Conservation (phyloP, 2,329 filamentous ascomycete species). For the Kalmusia sp. region DNA sequence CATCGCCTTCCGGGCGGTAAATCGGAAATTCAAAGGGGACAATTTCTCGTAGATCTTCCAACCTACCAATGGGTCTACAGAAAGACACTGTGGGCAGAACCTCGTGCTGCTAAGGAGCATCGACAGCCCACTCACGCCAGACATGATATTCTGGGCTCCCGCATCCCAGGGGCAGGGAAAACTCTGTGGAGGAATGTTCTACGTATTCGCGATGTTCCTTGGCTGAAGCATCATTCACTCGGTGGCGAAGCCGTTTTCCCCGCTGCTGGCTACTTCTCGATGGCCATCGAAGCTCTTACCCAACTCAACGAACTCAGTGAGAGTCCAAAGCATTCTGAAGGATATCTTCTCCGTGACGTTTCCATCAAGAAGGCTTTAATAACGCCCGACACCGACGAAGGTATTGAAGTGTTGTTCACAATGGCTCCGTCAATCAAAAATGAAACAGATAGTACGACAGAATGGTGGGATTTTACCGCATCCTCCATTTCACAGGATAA, state of each 20-base stretch:
- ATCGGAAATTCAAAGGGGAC: background rate
- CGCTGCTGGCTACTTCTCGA: background rate
- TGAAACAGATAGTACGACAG: background rate
- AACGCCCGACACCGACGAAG: slow-evolving; percentile 11
- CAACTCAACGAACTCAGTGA: background rate
- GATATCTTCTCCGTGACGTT: slow-evolving; percentile 16
- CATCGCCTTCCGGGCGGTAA: too few relatives aligned
- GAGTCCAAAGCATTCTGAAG: background rate
- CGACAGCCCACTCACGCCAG: background rate
- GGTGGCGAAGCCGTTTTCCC: slow-evolving; percentile 33
- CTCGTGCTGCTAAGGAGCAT: background rate
- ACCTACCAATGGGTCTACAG: background rate
- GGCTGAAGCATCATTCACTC: slow-evolving; percentile 11
- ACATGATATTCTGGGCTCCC: background rate
- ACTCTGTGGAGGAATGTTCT: background rate
- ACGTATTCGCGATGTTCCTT: background rate
- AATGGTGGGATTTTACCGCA: slow-evolving; percentile 17
- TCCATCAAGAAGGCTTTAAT: slow-evolving; percentile 13
- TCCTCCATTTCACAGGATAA: slow-evolving; percentile 1
- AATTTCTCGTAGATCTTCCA: background rate
- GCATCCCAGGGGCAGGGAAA: background rate
- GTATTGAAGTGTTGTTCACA: slow-evolving; percentile 11
- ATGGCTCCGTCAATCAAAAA: slow-evolving; percentile 8
- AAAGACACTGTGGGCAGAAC: background rate
- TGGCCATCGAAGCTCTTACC: background rate